Evolutionary conservation across 805 yeast species (phyloP), one percentile per base, ranked within the genome.

Genomic region (Candida ovalis): DNA sequence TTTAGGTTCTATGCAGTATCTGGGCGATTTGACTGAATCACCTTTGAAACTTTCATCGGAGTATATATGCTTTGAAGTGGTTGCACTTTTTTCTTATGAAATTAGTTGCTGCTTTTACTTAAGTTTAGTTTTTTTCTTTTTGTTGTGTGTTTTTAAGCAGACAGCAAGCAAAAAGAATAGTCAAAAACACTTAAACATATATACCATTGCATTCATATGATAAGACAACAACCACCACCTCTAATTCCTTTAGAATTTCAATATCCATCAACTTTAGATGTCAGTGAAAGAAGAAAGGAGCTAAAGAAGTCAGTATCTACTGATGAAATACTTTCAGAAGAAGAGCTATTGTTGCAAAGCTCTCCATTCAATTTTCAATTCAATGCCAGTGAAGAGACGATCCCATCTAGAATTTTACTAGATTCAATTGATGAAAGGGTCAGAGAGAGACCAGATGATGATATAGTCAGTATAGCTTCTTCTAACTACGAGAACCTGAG

Each of bases 221-320:
- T 36, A 30, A 51, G 37, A 28, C 39, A 40, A 30, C 28, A 25
- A 7, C 28, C 28, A 25, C n/a, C 35, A 30, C 35, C n/a, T 30
- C 35, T 15, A 39, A 23, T 51, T 5, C 50, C 46, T 36, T 44
- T 52, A 52, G 37, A 47, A 18, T 54, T 54, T 30, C 38, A 32
- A n/a, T 49, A 42, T 24, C 52, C 52, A 8, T 24, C 28, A 1
- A 27, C 18, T 13, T 17, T 18, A 9, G 38, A n/a, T 17, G 22
- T 18, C 12, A 17, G 22, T 7, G 22, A 18, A 10, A 13, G 19
- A 18, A 8, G 8, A 13, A 25, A 12, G 13, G 9, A 9, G 3
- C 13, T 9, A 21, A 28, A 32, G 4, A 28, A 32, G 4, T 13
- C 23, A 17, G 12, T 18, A 5, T 32, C 33, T 13, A 30, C 23